Percentiles rank a stretch among this genome's conserved stretches.
These are phyloP conservation scores for Helichrysum umbraculigerum DNA, from an alignment of 129 eudicot species.

Conservation along the genomic window DNA sequence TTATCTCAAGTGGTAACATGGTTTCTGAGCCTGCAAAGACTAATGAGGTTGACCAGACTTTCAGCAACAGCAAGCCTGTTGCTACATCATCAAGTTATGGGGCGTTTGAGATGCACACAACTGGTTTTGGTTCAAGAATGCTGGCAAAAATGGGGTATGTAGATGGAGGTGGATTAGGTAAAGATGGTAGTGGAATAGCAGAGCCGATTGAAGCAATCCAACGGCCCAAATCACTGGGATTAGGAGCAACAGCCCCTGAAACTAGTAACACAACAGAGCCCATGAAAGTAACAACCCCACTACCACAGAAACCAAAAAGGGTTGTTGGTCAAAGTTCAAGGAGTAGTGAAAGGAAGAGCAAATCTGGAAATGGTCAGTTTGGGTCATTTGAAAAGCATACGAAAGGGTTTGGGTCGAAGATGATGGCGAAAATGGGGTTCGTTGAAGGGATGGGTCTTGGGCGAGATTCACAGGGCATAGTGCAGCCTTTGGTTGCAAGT, in stretches of 20 bases:
- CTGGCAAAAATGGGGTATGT: constrained; percentile 90
- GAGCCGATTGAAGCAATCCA: constrained; percentile 77
- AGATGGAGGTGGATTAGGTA: constrained; percentile 74
- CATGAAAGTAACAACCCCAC: constrained; percentile 20
- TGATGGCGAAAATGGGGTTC: constrained; percentile 97
- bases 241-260: constrained; percentile 70
- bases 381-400: constrained; percentile 91
- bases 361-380: constrained; percentile 26
- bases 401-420: constrained; percentile 88
- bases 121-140: constrained; percentile 93
- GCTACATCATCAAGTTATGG: constrained; percentile 52
- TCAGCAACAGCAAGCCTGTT: constrained; percentile 14
- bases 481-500: constrained; percentile 67
- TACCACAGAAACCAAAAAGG: constrained; percentile 30
- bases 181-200: constrained; percentile 75
- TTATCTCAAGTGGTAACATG: constrained; percentile 82
- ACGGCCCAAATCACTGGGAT: constrained; percentile 88
- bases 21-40: constrained; percentile 43
- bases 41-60: constrained; percentile 20
- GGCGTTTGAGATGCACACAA: constrained; percentile 93
- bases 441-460: constrained; percentile 90
- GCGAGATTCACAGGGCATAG: constrained; percentile 83
- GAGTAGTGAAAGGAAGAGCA: constrained; percentile 21
- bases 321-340: constrained; percentile 29
- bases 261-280: constrained; percentile 31